A percentile compares a stretch with the other conserved stretches of the same genome.
Conservation (phyloP, 108 stramenopile genomes). For the Nitzschia palea region DNA sequence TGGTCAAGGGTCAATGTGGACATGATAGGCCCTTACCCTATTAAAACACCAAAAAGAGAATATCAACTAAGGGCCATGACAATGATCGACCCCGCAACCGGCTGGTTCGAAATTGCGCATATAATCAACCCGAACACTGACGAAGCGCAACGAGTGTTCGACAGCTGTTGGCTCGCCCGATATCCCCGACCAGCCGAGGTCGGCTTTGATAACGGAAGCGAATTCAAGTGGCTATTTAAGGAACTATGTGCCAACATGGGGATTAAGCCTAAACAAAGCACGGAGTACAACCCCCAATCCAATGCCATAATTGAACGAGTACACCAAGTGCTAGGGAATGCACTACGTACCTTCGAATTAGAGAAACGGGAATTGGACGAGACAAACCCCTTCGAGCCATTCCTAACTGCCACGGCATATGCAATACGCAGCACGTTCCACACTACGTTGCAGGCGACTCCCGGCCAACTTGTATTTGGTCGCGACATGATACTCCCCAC, state of each 20-base stretch:
- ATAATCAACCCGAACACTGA: conserved; percentile 24
- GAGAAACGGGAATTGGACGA: too few relatives aligned
- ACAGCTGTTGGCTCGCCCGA: conserved; percentile 35
- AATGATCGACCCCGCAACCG: conserved; percentile 43
- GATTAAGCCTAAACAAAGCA: background rate
- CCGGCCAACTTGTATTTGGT: background rate
- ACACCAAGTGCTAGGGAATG: too few relatives aligned
- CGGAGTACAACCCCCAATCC: conserved; percentile 20
- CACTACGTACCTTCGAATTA: too few relatives aligned
- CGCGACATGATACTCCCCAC: background rate
- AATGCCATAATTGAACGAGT: conserved; percentile 30
- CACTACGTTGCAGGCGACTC: background rate
- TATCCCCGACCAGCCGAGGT: conserved; percentile 35
- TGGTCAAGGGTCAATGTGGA: conserved; percentile 41
- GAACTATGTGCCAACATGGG: conserved; percentile 16
- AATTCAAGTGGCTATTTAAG: conserved; percentile 39
- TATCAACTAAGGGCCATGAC: background rate
- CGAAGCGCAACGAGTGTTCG: conserved; percentile 1
- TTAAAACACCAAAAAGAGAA: conserved; percentile 14
- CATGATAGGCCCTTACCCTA: conserved; percentile 45
- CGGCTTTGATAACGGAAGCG: conserved; percentile 39
- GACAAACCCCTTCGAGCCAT: too few relatives aligned
- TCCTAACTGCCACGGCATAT: too few relatives aligned
- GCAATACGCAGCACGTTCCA: background rate
- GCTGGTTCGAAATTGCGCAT: conserved; percentile 49